Conservation (phyloP, 2,329 filamentous ascomycete genomes). For the Penicillium sp. region DNA sequence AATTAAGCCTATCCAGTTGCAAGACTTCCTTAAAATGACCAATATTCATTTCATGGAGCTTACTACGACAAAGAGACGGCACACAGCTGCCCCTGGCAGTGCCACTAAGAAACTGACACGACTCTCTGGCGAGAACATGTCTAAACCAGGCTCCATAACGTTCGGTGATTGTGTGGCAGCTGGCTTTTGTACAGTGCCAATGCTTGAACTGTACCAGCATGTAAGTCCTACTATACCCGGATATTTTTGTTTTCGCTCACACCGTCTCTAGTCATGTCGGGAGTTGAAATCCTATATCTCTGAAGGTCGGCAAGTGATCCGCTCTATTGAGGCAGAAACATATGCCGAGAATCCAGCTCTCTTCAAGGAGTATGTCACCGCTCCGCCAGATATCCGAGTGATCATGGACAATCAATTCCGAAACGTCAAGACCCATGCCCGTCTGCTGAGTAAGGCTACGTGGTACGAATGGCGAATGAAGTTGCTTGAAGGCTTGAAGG, state of each 20-base stretch:
- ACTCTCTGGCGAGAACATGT: slow-evolving; percentile 21
- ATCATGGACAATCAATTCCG: slow-evolving; percentile 96
- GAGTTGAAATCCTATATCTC: slow-evolving; percentile 96
- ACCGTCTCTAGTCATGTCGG: slow-evolving; percentile 57
- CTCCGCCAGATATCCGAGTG: slow-evolving; percentile 68
- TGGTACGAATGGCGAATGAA: slow-evolving; percentile 99
- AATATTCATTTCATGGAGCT: slow-evolving; percentile 98
- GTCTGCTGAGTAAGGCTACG: slow-evolving; percentile 83
- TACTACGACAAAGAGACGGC: slow-evolving; percentile 85
- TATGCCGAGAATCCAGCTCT: slow-evolving; percentile 82
- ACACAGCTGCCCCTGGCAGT: slow-evolving; percentile 61
- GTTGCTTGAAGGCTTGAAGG: slow-evolving; percentile 69
- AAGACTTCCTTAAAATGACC: slow-evolving; percentile 89
- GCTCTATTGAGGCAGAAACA: slow-evolving; percentile 81
- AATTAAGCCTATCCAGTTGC: slow-evolving; percentile 63
- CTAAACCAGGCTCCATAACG: slow-evolving; percentile 25
- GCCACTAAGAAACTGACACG: slow-evolving; percentile 26
- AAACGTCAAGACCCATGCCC: slow-evolving; percentile 87
- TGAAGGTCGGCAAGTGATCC: slow-evolving; percentile 79
- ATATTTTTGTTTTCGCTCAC: slow-evolving; percentile 15
- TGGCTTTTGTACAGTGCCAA: slow-evolving; percentile 81
- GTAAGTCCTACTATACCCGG: slow-evolving; percentile 39
- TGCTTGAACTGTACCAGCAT: slow-evolving; percentile 90
- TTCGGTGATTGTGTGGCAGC: slow-evolving; percentile 76
- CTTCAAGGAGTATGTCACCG: slow-evolving; percentile 83